These are phyloP conservation scores for Phaseolus coccineus DNA, from an alignment of 331 rosid genomes.

Conservation along the genomic window DNA sequence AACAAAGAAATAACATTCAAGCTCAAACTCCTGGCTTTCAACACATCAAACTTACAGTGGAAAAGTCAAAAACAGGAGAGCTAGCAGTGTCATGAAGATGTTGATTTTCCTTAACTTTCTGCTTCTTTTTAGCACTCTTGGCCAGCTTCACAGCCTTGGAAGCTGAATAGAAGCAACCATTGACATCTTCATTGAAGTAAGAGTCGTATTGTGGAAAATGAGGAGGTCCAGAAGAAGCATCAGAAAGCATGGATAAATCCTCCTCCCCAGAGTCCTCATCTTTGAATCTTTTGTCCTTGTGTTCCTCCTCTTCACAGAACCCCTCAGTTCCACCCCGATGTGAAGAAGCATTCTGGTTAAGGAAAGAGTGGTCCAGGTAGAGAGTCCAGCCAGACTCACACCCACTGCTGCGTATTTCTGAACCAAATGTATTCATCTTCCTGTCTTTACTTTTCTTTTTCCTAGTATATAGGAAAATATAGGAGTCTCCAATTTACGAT, in stretches of 20 bases:
- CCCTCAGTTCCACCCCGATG: conserved; percentile 33
- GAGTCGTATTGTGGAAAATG: conserved; percentile 59
- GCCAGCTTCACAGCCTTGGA: conserved; percentile 42
- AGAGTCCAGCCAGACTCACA: conserved; percentile 98
- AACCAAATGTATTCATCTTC: conserved; percentile 66
- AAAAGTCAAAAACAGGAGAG: conserved; percentile 70
- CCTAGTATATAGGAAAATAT: neutral
- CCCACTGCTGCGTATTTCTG: conserved; percentile 73
- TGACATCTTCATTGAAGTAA: conserved; percentile 50
- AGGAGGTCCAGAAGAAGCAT: conserved; percentile 99
- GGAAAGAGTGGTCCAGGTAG: conserved; percentile 74
- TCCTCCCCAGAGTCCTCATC: conserved; percentile 59
- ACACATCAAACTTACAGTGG: conserved; percentile 56
- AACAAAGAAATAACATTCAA: conserved; percentile 7
- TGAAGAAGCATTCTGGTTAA: conserved; percentile 57
- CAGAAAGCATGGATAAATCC: conserved; percentile 96
- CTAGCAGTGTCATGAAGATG: conserved; percentile 89
- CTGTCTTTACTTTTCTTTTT: neutral
- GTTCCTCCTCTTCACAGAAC: conserved; percentile 44
- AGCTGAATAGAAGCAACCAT: conserved; percentile 47
- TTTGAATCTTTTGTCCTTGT: conserved; percentile 40
- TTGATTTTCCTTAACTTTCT: conserved; percentile 54
- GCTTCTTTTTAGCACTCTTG: conserved; percentile 51
- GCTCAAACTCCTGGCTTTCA: conserved; percentile 2
- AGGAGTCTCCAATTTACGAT: neutral